Percentiles rank a stretch among this genome's conserved stretches.
These are phyloP conservation scores for Cladosporium colombiae DNA, from an alignment of 2,329 filamentous ascomycete genomes.

Conservation along the genomic window DNA sequence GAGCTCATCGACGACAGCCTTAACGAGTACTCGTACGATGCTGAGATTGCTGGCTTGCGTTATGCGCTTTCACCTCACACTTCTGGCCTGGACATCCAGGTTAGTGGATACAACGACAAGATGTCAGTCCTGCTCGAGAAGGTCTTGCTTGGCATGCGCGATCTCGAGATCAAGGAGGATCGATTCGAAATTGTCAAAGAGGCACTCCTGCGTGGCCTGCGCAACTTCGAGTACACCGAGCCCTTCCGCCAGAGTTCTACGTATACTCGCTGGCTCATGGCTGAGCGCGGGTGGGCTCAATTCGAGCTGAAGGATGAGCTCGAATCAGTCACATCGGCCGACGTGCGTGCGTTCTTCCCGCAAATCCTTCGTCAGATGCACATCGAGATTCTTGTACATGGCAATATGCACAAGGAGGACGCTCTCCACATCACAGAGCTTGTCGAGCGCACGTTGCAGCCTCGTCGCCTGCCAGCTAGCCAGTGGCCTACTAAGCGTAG, in stretches of 20 bases:
- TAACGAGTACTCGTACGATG: conserved; percentile 93
- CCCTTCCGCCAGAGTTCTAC: conserved; percentile 87
- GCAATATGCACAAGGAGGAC: conserved; percentile 93
- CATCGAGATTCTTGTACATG: conserved; percentile 84
- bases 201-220: conserved; percentile 70
- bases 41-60: conserved; percentile 83
- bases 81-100: conserved; percentile 72
- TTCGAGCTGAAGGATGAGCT: conserved; percentile 80
- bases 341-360: conserved; percentile 75
- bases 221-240: conserved; percentile 85
- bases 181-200: conserved; percentile 92
- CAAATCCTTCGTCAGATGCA: conserved; percentile 81
- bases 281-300: conserved; percentile 74
- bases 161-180: conserved; percentile 80
- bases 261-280: conserved; percentile 77
- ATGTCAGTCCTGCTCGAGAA: conserved; percentile 87
- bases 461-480: conserved; percentile 68
- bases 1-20: conserved; percentile 86
- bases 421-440: conserved; percentile 81
- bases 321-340: conserved; percentile 69
- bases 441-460: conserved; percentile 74
- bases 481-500: conserved; percentile 81
- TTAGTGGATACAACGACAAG: conserved; percentile 96
- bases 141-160: conserved; percentile 78
- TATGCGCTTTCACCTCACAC: conserved; percentile 76